A percentile compares a stretch with the other conserved stretches of the same genome.
Evolutionary conservation across 129 eudicot genomes (phyloP).

Genomic region (Lactuca sativa): DNA sequence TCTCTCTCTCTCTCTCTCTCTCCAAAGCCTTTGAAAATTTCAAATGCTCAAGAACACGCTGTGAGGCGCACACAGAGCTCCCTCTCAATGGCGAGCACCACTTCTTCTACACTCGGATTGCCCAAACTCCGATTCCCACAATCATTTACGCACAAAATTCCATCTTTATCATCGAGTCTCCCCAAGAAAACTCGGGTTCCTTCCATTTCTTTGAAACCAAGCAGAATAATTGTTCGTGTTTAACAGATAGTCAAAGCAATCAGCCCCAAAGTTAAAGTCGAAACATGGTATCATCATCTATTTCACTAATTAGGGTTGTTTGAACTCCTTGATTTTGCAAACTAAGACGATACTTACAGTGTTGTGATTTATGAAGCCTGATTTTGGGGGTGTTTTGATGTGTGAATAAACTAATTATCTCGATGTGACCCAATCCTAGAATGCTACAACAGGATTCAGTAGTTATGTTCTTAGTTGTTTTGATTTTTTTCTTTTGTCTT

Average conservation of each 20-base stretch:
- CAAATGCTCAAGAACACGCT: constrained; percentile 8
- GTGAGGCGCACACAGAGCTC: background rate
- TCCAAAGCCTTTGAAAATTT: constrained; percentile 10
- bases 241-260: constrained; percentile 24
- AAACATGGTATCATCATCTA: constrained; percentile 44
- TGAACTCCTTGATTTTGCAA: background rate
- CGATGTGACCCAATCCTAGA: no score
- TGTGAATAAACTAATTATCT: background rate
- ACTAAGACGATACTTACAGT: background rate
- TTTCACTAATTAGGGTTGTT: constrained; percentile 4
- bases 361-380: background rate
- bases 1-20: background rate
- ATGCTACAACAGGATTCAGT: no score
- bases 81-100: constrained; percentile 42
- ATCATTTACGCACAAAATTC: constrained; percentile 9
- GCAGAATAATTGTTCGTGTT: constrained; percentile 23
- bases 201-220: constrained; percentile 25
- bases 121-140: constrained; percentile 37
- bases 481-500: no score
- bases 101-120: constrained; percentile 29
- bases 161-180: constrained; percentile 17
- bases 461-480: no score
- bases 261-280: constrained; percentile 35
- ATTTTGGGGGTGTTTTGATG: background rate
- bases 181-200: constrained; percentile 17